Percentiles rank a stretch among this genome's conserved stretches.
phyloP scores from a whole-genome alignment of 352 stramenopile species.

The Pythium dissimile region DNA sequence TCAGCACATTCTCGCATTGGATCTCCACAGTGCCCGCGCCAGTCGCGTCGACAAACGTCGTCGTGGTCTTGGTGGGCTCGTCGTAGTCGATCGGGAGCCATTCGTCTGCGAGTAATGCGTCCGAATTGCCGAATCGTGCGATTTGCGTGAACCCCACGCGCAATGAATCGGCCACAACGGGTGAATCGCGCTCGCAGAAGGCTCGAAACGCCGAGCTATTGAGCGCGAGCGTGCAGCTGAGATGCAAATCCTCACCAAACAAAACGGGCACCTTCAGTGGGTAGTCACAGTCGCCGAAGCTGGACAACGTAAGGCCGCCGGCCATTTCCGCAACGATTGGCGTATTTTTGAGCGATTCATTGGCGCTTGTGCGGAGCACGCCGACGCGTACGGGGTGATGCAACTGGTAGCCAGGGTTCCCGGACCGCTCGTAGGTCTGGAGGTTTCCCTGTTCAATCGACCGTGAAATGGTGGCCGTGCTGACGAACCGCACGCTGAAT shows the following conservation, averaged over 20 bases:
- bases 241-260: conserved; percentile 39
- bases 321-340: conserved; percentile 31
- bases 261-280: conserved; percentile 1
- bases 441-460: conserved; percentile 36
- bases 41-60: conserved; percentile 19
- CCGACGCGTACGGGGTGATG: conserved; percentile 37
- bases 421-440: conserved; percentile 30
- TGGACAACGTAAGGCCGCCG: conserved; percentile 24
- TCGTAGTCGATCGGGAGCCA: conserved; percentile 45
- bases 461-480: conserved; percentile 13
- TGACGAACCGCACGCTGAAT: conserved; percentile 35
- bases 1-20: conserved; percentile 25
- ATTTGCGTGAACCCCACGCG: conserved; percentile 40
- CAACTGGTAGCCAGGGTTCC: conserved; percentile 35
- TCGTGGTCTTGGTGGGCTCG: conserved; percentile 15
- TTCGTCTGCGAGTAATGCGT: conserved; percentile 31
- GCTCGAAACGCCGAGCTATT: conserved; percentile 25
- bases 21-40: conserved; percentile 25
- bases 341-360: not conserved
- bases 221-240: conserved; percentile 30
- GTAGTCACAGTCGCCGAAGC: conserved; percentile 26
- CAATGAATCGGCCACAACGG: conserved; percentile 17
- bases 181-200: conserved; percentile 21
- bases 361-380: conserved; percentile 11
- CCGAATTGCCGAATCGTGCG: conserved; percentile 38